Evolutionary conservation across 1,139 yeast species (phyloP).

Genomic region (Yamadazyma pseudoaaseri): DNA sequence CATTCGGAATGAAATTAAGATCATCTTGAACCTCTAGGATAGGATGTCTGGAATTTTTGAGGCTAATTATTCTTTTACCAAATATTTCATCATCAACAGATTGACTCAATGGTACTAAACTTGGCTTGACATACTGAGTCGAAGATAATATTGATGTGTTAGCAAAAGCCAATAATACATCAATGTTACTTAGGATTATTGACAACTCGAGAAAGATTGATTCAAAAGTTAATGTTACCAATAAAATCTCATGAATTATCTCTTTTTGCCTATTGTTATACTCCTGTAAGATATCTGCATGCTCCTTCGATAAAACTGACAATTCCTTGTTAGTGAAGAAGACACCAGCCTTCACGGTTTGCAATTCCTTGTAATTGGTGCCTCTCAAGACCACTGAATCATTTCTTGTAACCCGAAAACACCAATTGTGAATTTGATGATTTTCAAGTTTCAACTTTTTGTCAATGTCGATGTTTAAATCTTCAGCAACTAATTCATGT

Average conservation of each 20-base stretch:
- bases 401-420: slow-evolving; percentile 85
- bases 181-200: slow-evolving; percentile 66
- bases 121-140: slow-evolving; percentile 75
- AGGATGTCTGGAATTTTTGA: slow-evolving; percentile 85
- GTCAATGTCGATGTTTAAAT: slow-evolving; percentile 76
- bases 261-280: slow-evolving; percentile 75
- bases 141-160: slow-evolving; percentile 85
- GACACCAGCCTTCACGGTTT: slow-evolving; percentile 93
- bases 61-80: slow-evolving; percentile 48
- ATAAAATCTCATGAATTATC: slow-evolving; percentile 77
- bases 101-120: slow-evolving; percentile 47
- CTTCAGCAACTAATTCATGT: slow-evolving; percentile 69
- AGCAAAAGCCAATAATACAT: slow-evolving; percentile 83
- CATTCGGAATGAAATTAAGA: slow-evolving; percentile 82
- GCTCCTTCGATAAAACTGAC: slow-evolving; percentile 57
- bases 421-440: slow-evolving; percentile 89
- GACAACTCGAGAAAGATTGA: slow-evolving; percentile 73
- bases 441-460: slow-evolving; percentile 86
- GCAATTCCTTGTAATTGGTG: slow-evolving; percentile 68
- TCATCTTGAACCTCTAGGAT: slow-evolving; percentile 92
- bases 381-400: slow-evolving; percentile 81
- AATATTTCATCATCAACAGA: slow-evolving; percentile 25
- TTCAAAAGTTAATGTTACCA: slow-evolving; percentile 76
- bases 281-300: slow-evolving; percentile 56
- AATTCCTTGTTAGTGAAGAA: slow-evolving; percentile 76